Percentiles rank a stretch among this genome's conserved stretches.
Conservation (phyloP, 1,284 basidiomycete genomes). For the Pseudozyma tsukubaensis region DNA sequence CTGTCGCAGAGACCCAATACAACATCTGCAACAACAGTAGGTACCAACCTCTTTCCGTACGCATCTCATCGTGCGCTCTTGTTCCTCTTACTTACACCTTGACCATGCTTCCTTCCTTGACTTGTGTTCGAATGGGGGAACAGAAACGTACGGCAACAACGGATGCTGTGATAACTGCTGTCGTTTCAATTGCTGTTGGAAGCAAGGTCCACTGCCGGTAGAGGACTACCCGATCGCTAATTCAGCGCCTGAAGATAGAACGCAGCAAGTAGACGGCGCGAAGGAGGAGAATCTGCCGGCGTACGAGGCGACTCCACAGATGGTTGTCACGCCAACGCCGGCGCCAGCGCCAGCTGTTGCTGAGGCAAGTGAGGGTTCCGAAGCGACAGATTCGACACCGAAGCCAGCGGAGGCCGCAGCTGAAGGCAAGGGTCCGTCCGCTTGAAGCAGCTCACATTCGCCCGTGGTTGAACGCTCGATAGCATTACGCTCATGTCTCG, state of each 20-base stretch:
- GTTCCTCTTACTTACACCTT: neutral
- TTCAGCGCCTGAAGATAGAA: conserved; percentile 11
- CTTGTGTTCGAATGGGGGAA: no score
- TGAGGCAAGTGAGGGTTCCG: neutral
- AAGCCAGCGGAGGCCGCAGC: neutral
- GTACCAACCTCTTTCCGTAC: neutral
- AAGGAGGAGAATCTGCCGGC: conserved; percentile 12
- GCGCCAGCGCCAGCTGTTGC: neutral
- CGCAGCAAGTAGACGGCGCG: conserved; percentile 11
- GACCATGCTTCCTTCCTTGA: neutral
- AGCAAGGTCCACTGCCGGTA: conserved; percentile 33
- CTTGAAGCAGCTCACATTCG: no score
- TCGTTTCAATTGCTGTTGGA: conserved; percentile 47
- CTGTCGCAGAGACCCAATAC: conserved; percentile 19
- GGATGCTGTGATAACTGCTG: conserved; percentile 45
- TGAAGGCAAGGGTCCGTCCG: neutral
- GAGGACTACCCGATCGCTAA: conserved; percentile 48
- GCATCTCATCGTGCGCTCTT: no score
- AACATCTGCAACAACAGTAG: conserved; percentile 32
- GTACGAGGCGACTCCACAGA: conserved; percentile 35
- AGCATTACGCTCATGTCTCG: no score
- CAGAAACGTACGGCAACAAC: conserved; percentile 30
- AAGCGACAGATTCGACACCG: no score
- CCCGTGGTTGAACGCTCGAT: no score
- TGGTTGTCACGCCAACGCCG: conserved; percentile 14